Evolutionary conservation across 2,329 filamentous ascomycete genomes (phyloP), one percentile per base, ranked within the genome.

Genomic region (Orbilia oligospora): DNA sequence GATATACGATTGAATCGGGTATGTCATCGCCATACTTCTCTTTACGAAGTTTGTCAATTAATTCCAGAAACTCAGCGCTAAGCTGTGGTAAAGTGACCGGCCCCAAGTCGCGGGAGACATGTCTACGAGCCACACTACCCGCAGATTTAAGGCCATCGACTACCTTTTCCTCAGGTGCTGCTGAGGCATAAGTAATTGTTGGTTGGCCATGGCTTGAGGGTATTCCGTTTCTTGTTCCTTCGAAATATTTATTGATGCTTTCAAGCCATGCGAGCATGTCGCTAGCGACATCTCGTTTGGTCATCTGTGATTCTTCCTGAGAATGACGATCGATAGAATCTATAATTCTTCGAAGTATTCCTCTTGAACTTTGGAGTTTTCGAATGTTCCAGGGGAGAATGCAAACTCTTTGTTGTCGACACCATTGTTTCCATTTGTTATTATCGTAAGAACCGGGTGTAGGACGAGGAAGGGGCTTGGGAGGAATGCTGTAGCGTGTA

Each of bases 281-380:
- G 10, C 27, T 18, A 12, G 67, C 67, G 3, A 61, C 12, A 41
- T 33, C 38, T 8, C 53, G 67, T 18, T 71, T 71, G 3, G 18
- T 41, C 10, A 30, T 63, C 30, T 63, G 41, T 22, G 30, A 14
- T 51, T 61, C 33, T 14, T 49, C 6, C 16, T 53, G 38, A 30
- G 44, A 24, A 5, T 61, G 16, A 8, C 18, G 33, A 33, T 44
- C 36, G 24, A 61, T 61, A 12, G 56, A 44, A n/a, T 61, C 56
- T 18, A 61, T 30, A n/a, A 71, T 71, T 8, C 67, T 63, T 12
- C 30, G 16, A 5, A 71, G 16, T 10, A 63, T 18, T 1, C 5
- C 20, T 2, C 46, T 27, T 14, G 67, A 71, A 12, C 30, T 41
- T 3, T 53, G 53, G 16, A 71, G 67, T 38, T 14, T 63, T 63